phyloP scores from a whole-genome alignment of 176 grass and related monocot genomes.

The Elaeis guineensis region DNA sequence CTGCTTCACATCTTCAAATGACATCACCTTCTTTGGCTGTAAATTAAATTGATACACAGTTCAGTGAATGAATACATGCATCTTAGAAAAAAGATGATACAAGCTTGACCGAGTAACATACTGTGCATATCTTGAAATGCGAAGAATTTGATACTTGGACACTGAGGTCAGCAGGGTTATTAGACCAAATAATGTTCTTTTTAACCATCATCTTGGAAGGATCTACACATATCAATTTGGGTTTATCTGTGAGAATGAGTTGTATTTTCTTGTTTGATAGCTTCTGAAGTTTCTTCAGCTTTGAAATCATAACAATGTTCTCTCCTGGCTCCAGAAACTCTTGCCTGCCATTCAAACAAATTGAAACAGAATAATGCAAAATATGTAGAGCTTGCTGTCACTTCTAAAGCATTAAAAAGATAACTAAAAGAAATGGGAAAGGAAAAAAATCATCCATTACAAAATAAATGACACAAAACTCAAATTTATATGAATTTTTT shows the following conservation, averaged over 20 bases:
- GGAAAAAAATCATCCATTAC: no score
- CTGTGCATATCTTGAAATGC: conserved; percentile 91
- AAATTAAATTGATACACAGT: conserved; percentile 4
- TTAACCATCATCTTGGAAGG: conserved; percentile 87
- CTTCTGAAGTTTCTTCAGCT: conserved; percentile 95
- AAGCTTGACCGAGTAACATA: conserved; percentile 20
- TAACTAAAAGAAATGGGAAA: no score
- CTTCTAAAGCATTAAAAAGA: no score
- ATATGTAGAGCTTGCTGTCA: not conserved
- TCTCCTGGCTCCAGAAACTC: conserved; percentile 86
- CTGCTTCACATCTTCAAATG: conserved; percentile 80
- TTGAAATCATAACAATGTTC: conserved; percentile 82
- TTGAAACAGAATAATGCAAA: not conserved
- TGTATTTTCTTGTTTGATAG: conserved; percentile 95
- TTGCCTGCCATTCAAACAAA: conserved; percentile 46
- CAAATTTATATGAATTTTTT: no score
- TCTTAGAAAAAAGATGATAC: not conserved
- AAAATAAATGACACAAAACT: no score
- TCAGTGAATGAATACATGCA: not conserved
- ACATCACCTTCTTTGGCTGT: conserved; percentile 83
- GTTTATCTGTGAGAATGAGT: conserved; percentile 87
- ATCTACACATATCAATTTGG: conserved; percentile 82
- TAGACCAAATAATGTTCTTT: conserved; percentile 71
- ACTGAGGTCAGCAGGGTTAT: conserved; percentile 56
- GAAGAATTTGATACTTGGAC: conserved; percentile 70